Evolutionary conservation across 495 filamentous ascomycete genomes (phyloP), one percentile per base, ranked within the genome.

Genomic region (Trichoderma parareesei): DNA sequence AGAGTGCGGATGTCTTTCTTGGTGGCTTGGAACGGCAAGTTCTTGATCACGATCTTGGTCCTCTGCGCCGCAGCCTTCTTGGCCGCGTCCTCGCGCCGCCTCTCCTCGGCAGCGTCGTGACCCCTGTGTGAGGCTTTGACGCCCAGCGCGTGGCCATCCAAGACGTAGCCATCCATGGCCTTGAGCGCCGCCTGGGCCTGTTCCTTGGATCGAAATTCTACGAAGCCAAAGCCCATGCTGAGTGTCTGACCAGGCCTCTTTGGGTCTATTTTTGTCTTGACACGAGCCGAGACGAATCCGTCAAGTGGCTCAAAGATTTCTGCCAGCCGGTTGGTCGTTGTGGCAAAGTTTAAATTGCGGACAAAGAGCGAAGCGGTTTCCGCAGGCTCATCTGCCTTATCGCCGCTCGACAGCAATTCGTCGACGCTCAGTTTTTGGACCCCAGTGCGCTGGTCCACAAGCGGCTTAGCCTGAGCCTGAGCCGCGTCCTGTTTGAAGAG

Each of bases 21-120:
- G 49, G 85, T 89, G 10, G 89, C 88, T 76, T 98, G 90, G 79
- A 99, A 99, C 9, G 94, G 94, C 72, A 99, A 77, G 79, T 99
- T 99, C 81, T 98, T 98, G 80, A 98, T 90, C 74, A 98, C 89
- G 70, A 99, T 87, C 80, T 98, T 97, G 41, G 92, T 97, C 62
- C 85, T 82, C 69, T 85, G 84, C 35, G 82, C 84, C 4, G 87
- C 84, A 16, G 84, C 72, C 73, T 90, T 92, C 80, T 91, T 94
- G 64, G 86, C 86, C 20, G 82, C 84, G 69, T 96, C 92, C 65
- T 91, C 87, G 66, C 87, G 87, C 71, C 87, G 86, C 63, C 87
- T 84, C 73, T 95, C 90, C 71, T 94, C 90, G 0, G 90, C 93
- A 6, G 91, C 91, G 76, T 98, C 92, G 66, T 85, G 77, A 35